Base-by-base conservation (phyloP, 2,329 filamentous ascomycete genomes). In the Seiridium unicorne region DNA sequence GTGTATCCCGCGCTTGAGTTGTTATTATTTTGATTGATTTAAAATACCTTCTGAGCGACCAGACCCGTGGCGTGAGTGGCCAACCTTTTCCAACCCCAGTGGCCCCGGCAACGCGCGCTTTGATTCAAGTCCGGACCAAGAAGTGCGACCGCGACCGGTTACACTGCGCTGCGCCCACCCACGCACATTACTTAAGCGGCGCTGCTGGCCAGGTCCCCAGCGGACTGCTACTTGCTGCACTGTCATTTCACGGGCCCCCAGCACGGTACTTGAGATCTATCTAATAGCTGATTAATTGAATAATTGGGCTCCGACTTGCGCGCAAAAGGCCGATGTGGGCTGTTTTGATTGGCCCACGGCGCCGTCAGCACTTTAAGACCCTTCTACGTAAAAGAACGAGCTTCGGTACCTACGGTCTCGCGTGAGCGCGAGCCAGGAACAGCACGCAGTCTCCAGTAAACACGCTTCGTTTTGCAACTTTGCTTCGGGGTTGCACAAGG, bases 241-340 rank as follows among this genome's bases (percentile, higher is more conserved):
- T 31, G 49, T 31, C 49, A 51, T 10, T 36, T 35, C 51, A 11
- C 51, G 9, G 32, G 8, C n/a, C 49, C 2, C 26, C 18, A 42
- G 42, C 51, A n/a, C 51, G 51, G 51, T 55, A 55, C 32, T 42
- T 55, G 34, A 26, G 18, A 26, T 26, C 18, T 26, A 32, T 55
- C 13, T 11, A 5, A 11, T 55, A 38, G 51, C 51, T 55, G 51
- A 55, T 40, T 55, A 55, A 55, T 55, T 35, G n/a, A 55, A 55
- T 55, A 55, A 55, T 55, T 35, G n/a, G 36, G 36, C 36, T 31
- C 31, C 10, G 51, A 55, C 18, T 55, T 55, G 42, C 51, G 51
- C 51, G 51, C 18, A 55, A 55, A 55, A 55, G 7, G 8, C 36
- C 51, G 34, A 3, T 40, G 51, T 32, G 34, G 49, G 13, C 35